Percentiles rank a stretch among this genome's conserved stretches.
Conservation (phyloP, 1,139 yeast genomes). For the Petasospora fabianii region DNA sequence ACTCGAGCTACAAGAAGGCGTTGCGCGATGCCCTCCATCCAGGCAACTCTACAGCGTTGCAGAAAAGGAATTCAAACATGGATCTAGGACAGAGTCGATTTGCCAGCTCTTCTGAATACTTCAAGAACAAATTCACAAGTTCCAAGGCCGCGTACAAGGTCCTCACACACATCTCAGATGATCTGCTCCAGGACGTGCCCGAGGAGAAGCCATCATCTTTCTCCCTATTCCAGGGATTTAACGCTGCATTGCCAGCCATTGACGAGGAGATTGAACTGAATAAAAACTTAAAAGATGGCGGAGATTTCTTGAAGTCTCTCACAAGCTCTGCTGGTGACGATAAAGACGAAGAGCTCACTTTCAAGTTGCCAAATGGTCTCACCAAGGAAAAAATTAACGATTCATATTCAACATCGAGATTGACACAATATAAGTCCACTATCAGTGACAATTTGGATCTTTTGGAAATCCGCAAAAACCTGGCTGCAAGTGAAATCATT, state of each 20-base stretch:
- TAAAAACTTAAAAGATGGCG: slow-evolving; percentile 17
- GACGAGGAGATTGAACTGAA: slow-evolving; percentile 34
- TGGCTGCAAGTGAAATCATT: slow-evolving; percentile 57
- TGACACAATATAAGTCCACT: slow-evolving; percentile 36
- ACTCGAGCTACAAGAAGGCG: slow-evolving; percentile 43
- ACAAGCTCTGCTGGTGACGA: slow-evolving; percentile 19
- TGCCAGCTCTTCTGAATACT: slow-evolving; percentile 30
- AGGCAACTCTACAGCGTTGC: slow-evolving; percentile 24
- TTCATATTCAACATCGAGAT: slow-evolving; percentile 37
- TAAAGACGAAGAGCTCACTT: slow-evolving; percentile 23
- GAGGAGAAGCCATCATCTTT: slow-evolving; percentile 28
- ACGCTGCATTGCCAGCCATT: slow-evolving; percentile 49
- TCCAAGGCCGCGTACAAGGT: slow-evolving; percentile 41
- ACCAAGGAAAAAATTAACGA: slow-evolving; percentile 37
- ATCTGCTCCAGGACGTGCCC: slow-evolving; percentile 50
- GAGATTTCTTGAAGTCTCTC: slow-evolving; percentile 19
- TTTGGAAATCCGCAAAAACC: slow-evolving; percentile 57
- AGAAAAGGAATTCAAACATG: slow-evolving; percentile 10
- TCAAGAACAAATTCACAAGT: slow-evolving; percentile 29
- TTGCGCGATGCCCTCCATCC: slow-evolving; percentile 40
- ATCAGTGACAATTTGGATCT: slow-evolving; percentile 48
- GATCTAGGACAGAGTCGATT: slow-evolving; percentile 30
- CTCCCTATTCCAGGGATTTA: slow-evolving; percentile 65
- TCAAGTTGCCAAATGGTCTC: slow-evolving; percentile 34
- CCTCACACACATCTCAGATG: slow-evolving; percentile 52